Base-by-base conservation (phyloP, 2,329 filamentous ascomycete genomes). In the Clonostachys rhizophaga region DNA sequence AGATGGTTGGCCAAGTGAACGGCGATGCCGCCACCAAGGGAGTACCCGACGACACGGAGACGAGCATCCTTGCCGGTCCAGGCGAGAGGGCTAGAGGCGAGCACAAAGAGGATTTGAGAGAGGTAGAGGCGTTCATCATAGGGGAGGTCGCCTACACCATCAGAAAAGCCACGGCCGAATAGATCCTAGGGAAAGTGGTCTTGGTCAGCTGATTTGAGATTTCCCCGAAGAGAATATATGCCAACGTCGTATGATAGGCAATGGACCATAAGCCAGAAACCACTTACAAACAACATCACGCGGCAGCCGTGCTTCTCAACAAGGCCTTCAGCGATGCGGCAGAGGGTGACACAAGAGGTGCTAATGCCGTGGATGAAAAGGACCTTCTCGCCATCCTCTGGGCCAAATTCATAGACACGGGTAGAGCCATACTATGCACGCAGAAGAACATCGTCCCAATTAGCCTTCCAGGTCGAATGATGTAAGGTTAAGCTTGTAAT, bases 311-410 rank as follows among this genome's bases (percentile, higher is more conserved):
- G 24, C 44, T 76, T 77, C 37, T 78, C 72, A 4, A 79, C 88
- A 18, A 95, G 74, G 17, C 74, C 75, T 55, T 83, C 72, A 30
- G 89, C 87, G 34, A 95, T 65, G 41, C 76, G 78, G 24, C 78
- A 76, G 14, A 94, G 72, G 2, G 87, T 84, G 55, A 91, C 79
- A 62, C 86, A 90, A 1, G 89, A 86, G 0, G 89, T 95, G 50
- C 84, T 89, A 60, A 95, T 92, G 41, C 90, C 90, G 61, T 95
- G 90, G 9, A 95, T 74, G 34, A 95, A 74, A 14, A 95, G 66
- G 5, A 94, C 83, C 57, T 87, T 91, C 42, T 79, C 75, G 8
- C 90, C 90, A 46, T 79, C 66, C 44, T 83, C 76, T 2, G 89
- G 86, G 2, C 90, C 90, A 68, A 86, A 95, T 69, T 95, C 90